Evolutionary conservation across 2,329 filamentous ascomycete genomes (phyloP), one percentile per base, ranked within the genome.

Genomic region (Cladophialophora chaetospira): DNA sequence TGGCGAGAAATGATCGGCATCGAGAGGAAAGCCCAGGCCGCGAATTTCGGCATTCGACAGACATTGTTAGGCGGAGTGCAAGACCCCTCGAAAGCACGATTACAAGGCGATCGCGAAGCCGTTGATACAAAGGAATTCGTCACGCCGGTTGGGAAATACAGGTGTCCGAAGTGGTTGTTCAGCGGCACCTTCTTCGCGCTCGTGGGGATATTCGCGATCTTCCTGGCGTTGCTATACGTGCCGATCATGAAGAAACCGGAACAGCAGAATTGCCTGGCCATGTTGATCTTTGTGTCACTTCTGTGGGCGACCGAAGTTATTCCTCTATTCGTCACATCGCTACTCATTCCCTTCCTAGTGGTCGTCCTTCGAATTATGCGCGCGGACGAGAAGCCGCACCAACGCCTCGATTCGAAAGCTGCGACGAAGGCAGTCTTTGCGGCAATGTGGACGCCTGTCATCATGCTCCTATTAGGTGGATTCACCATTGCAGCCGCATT

Each of bases 1-100:
- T 99, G 94, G 94, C 82, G 95, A 75, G 94, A 99, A 67, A 94
- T 99, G 84, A 99, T 99, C 70, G 94, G 93, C 51, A 93, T 99
- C 65, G 95, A 99, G 76, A 83, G 94, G 19, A 92, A 96, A 70
- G 91, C 91, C 1, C 93, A 97, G 74, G 95, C 94, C 6, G 93
- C 93, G 6, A 94, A 93, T 65, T 82, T 99, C 63, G 94, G 94
- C 38, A 78, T 89, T 48, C 77, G 84, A 19, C 85, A 88, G 63
- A 89, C 90, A 0, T 79, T 97, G 53, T 82, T 97, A 2, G 92
- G 92, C 3, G 82, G 84, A 23, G 88, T 88, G 29, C 82, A 83
- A 15, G 86, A 88, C 65, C 83, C 83, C 25, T 79, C 82, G 5
- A 84, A 85, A 52, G 84, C 87, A 43, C 80, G 89, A 45, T 77